A percentile compares a stretch with the other conserved stretches of the same genome.
phyloP scores from a whole-genome alignment of 2,329 filamentous ascomycete species.

The Mycogone perniciosa region DNA sequence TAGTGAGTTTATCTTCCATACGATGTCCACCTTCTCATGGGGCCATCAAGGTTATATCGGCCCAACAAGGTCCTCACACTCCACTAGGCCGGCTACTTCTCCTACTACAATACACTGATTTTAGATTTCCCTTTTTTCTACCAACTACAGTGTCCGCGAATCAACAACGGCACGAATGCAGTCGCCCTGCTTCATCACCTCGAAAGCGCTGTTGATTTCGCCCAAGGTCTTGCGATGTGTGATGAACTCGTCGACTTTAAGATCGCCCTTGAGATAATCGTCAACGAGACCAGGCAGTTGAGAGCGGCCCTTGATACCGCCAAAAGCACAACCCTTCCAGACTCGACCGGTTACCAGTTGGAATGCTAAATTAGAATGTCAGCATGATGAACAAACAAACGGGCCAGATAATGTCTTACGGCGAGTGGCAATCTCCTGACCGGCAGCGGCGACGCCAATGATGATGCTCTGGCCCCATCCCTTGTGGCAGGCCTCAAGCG shows the following conservation, averaged over 20 bases:
- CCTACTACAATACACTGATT: not conserved
- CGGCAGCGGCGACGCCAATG: slow-evolving; percentile 93
- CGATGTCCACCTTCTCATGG: too few species aligned
- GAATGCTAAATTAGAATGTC: slow-evolving; percentile 60
- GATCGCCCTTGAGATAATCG: slow-evolving; percentile 81
- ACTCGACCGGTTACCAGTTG: slow-evolving; percentile 96
- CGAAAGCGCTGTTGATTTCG: slow-evolving; percentile 85
- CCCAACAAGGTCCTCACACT: not conserved
- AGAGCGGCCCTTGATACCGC: slow-evolving; percentile 93
- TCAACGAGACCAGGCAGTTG: slow-evolving; percentile 82
- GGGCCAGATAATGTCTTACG: slow-evolving; percentile 54
- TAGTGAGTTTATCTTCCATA: too few species aligned
- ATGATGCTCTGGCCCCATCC: slow-evolving; percentile 98
- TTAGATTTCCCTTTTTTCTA: not conserved
- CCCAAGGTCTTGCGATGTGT: slow-evolving; percentile 81
- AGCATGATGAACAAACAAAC: slow-evolving; percentile 13
- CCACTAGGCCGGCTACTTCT: too few species aligned
- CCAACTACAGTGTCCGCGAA: slow-evolving; percentile 40
- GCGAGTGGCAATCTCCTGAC: slow-evolving; percentile 89
- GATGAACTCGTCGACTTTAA: slow-evolving; percentile 99
- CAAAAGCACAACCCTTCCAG: slow-evolving; percentile 97
- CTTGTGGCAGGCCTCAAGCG: slow-evolving; percentile 97
- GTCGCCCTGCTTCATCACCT: slow-evolving; percentile 91
- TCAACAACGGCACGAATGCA: slow-evolving; percentile 92
- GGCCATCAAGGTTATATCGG: not conserved